Evolutionary conservation across 1,139 yeast genomes (phyloP).

Genomic region (Saccharomyces hybrid): DNA sequence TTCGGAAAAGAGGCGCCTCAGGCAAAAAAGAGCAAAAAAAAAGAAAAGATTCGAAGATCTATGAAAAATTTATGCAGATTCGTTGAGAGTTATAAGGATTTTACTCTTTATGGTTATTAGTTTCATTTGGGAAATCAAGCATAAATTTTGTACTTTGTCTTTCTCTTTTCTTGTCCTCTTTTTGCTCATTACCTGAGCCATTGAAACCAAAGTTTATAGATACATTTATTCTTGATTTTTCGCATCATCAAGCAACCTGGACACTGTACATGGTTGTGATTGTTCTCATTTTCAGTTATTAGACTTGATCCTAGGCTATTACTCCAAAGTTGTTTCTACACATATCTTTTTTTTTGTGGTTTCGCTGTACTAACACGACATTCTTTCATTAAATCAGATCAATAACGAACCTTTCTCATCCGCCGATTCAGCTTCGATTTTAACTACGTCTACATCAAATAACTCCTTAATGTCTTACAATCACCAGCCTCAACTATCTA

Average conservation of each 20-base stretch:
- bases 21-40: not conserved
- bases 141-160: not conserved
- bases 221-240: not conserved
- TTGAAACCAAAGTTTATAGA: not conserved
- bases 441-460: constrained; percentile 1
- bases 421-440: not conserved
- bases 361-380: not conserved
- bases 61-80: not conserved
- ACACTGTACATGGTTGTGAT: not conserved
- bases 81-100: constrained; percentile 1
- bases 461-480: constrained; percentile 14
- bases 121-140: not conserved
- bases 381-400: not conserved
- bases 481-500: constrained; percentile 34
- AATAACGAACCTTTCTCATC: not conserved
- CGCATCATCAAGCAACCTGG: not conserved
- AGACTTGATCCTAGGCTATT: not conserved
- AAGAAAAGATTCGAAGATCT: constrained; percentile 1
- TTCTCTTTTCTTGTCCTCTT: not conserved
- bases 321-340: not conserved
- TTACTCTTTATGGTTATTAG: not conserved
- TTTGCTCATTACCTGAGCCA: not conserved
- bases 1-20: constrained; percentile 1
- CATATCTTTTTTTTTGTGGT: too few species aligned
- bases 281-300: not conserved